Conservation (phyloP, 805 yeast species). For the Ogataea wickerhamii region DNA sequence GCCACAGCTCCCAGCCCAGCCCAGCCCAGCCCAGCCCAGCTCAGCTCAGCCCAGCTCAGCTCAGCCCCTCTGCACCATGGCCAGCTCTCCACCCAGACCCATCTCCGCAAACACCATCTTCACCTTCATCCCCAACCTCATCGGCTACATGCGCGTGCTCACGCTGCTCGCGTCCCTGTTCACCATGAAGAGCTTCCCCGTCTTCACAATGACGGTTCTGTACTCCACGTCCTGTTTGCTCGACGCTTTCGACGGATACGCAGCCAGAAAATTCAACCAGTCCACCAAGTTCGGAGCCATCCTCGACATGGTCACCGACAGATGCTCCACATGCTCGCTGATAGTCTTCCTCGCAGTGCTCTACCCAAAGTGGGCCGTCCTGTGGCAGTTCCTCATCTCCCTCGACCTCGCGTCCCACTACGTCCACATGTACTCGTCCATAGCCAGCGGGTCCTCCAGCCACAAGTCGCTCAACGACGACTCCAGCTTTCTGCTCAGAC, state of each 20-base stretch:
- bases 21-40: too few relatives aligned
- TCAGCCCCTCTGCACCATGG: too few relatives aligned
- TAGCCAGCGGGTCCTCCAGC: constrained; percentile 70
- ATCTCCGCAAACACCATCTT: too few relatives aligned
- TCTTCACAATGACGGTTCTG: constrained; percentile 62
- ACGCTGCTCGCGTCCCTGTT: constrained; percentile 77
- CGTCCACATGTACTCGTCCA: constrained; percentile 97
- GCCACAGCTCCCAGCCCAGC: too few relatives aligned
- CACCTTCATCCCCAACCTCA: constrained; percentile 83
- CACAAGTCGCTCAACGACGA: constrained; percentile 81
- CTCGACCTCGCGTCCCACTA: constrained; percentile 91
- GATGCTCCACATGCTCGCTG: constrained; percentile 94
- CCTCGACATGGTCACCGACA: constrained; percentile 96
- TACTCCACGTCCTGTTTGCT: constrained; percentile 86
- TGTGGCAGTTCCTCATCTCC: constrained; percentile 82
- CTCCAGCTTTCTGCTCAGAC: constrained; percentile 65
- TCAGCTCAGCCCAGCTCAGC: too few relatives aligned
- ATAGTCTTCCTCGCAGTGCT: constrained; percentile 79
- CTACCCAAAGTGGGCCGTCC: constrained; percentile 64
- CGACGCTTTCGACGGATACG: constrained; percentile 95
- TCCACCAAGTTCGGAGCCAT: constrained; percentile 94
- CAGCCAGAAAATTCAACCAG: constrained; percentile 86
- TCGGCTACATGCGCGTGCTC: constrained; percentile 82
- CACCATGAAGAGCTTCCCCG: constrained; percentile 82
- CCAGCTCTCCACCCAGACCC: too few relatives aligned